These are phyloP conservation scores for Smallanthus sonchifolius DNA, from an alignment of 129 eudicot species.

Conservation along the genomic window DNA sequence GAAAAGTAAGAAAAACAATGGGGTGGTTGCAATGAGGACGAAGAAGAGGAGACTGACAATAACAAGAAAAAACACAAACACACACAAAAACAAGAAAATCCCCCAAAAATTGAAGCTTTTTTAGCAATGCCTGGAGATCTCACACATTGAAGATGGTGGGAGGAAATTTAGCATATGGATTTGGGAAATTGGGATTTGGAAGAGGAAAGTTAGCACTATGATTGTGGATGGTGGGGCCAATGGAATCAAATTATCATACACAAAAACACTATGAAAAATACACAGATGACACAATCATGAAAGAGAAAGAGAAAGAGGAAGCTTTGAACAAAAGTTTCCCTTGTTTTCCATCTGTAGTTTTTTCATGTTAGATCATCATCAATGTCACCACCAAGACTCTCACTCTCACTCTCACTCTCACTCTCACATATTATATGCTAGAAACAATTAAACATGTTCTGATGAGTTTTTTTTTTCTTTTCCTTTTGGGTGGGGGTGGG, in stretches of 20 bases:
- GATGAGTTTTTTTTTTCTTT: too few species aligned
- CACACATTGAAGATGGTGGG: slow-evolving; percentile 6
- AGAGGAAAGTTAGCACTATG: slow-evolving; percentile 10
- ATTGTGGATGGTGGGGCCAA: slow-evolving; percentile 23
- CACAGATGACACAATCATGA: slow-evolving; percentile 30
- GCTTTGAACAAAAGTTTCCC: slow-evolving; percentile 30
- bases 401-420: not conserved
- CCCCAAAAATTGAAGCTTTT: slow-evolving; percentile 17
- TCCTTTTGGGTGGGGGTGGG: too few species aligned
- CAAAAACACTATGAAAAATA: not conserved
- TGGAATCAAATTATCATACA: slow-evolving; percentile 25
- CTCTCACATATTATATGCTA: not conserved
- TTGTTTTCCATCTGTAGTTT: not conserved
- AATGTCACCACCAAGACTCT: slow-evolving; percentile 7
- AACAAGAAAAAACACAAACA: not conserved
- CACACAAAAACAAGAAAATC: slow-evolving; percentile 3
- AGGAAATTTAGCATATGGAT: slow-evolving; percentile 17
- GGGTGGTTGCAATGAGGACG: slow-evolving; percentile 26
- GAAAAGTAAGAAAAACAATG: slow-evolving; percentile 6
- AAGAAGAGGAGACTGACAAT: slow-evolving; percentile 4
- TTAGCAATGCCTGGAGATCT: not conserved
- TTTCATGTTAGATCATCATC: slow-evolving; percentile 20
- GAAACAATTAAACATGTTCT: slow-evolving; percentile 1
- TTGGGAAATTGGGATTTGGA: slow-evolving; percentile 17
- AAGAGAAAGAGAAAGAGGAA: slow-evolving; percentile 18